These are phyloP conservation scores for Sporodiniella umbellata DNA, from an alignment of 371 early-diverging fungal genomes.

Conservation along the genomic window DNA sequence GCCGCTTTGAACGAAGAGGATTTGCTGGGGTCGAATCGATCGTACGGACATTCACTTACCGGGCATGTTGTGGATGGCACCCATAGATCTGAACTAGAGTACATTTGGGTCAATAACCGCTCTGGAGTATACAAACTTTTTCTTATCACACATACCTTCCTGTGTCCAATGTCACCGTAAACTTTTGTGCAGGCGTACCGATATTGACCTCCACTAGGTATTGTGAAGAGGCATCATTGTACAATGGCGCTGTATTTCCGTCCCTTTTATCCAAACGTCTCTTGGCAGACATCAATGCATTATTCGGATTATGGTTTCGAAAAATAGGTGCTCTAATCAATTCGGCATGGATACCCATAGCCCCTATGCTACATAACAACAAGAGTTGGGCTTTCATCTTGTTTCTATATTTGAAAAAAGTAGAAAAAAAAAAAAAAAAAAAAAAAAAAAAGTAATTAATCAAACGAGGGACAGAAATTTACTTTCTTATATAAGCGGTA, in stretches of 20 bases:
- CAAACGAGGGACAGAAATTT: background rate
- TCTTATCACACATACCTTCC: conserved; percentile 33
- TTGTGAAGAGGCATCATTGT: conserved; percentile 37
- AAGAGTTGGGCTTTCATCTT: conserved; percentile 13
- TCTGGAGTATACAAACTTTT: conserved; percentile 19
- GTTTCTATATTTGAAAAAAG: conserved; percentile 1
- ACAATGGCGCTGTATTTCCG: conserved; percentile 15
- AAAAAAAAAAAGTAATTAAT: conserved; percentile 4
- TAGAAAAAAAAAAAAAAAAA: conserved; percentile 9
- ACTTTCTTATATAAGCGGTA: no score
- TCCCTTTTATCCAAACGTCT: conserved; percentile 10
- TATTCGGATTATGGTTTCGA: conserved; percentile 4
- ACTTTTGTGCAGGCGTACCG: conserved; percentile 42
- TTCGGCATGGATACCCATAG: conserved; percentile 4
- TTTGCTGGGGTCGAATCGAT: conserved; percentile 25
- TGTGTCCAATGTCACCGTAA: conserved; percentile 42
- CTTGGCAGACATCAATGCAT: conserved; percentile 12
- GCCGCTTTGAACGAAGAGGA: conserved; percentile 29
- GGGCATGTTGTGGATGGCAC: conserved; percentile 36
- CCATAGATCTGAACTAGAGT: conserved; percentile 39
- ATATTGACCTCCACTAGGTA: conserved; percentile 35
- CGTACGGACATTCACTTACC: conserved; percentile 22
- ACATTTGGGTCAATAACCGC: conserved; percentile 20
- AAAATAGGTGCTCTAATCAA: conserved; percentile 16
- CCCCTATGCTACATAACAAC: conserved; percentile 1